These are phyloP conservation scores for Haematococcus lacustris DNA, from an alignment of 139 green algal genomes.

Conservation along the genomic window DNA sequence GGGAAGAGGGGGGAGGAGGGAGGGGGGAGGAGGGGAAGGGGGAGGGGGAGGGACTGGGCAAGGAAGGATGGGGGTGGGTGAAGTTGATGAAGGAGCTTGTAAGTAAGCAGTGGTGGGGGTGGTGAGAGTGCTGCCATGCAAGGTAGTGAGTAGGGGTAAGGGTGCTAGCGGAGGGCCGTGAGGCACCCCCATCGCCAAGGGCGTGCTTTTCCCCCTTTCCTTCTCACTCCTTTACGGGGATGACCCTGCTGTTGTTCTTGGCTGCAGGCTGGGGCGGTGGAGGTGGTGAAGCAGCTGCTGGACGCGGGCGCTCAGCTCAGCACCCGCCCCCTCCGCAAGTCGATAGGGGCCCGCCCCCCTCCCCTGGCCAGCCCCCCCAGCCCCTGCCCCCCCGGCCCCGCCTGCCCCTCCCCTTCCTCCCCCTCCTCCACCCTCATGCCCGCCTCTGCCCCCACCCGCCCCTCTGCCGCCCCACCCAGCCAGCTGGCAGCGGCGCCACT, in stretches of 20 bases:
- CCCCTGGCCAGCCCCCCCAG: background rate
- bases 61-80: background rate
- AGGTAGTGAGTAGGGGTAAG: background rate
- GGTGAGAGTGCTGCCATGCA: background rate
- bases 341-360: background rate
- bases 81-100: background rate
- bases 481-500: no score
- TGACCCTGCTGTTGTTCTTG: background rate
- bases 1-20: background rate
- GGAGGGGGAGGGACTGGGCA: background rate
- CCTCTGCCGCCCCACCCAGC: no score
- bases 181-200: no score
- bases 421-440: background rate
- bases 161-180: no score
- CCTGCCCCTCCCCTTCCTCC: background rate
- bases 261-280: background rate
- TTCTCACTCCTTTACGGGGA: background rate
- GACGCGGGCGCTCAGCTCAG: background rate
- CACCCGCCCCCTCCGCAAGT: background rate
- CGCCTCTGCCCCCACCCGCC: background rate
- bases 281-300: slow-evolving; percentile 1
- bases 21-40: no score
- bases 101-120: background rate
- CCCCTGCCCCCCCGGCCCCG: no score
- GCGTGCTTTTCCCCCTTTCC: no score